phyloP scores from a whole-genome alignment of 176 grass and related monocot species.

The Aegilops sharonensis region DNA sequence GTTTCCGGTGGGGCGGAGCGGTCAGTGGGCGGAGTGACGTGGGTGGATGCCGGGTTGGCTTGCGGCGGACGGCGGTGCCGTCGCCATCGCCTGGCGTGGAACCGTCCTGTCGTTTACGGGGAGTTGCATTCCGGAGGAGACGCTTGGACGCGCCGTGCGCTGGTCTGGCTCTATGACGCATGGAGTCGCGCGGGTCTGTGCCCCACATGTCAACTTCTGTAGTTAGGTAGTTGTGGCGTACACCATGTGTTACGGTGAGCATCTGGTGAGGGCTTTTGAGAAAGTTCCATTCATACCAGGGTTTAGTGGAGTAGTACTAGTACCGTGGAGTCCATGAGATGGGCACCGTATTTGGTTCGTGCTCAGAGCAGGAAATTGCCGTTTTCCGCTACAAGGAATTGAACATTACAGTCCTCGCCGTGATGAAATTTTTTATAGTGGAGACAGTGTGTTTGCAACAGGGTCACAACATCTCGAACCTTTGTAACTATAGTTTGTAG shows the following conservation, averaged over 20 bases:
- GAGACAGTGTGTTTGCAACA: no score
- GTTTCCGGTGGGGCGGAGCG: not conserved
- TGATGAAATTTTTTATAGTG: no score
- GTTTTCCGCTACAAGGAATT: no score
- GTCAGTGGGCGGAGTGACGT: not conserved
- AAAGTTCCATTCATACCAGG: not conserved
- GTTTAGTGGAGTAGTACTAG: slow-evolving; percentile 33
- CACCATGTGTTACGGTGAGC: not conserved
- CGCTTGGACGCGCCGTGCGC: not conserved
- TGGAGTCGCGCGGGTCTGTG: fast-evolving
- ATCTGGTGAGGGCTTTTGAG: slow-evolving; percentile 29
- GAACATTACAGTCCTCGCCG: no score
- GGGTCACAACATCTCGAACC: no score
- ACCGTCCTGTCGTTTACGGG: not conserved
- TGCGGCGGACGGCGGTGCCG: not conserved
- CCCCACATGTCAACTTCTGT: not conserved
- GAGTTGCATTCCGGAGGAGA: not conserved
- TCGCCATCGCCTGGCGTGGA: slow-evolving; percentile 10
- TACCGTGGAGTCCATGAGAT: not conserved
- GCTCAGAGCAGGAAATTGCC: not conserved
- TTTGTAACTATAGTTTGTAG: no score
- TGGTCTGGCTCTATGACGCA: not conserved
- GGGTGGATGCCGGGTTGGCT: not conserved
- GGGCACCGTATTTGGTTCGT: not conserved
- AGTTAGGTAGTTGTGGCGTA: not conserved